Evolutionary conservation across 2,329 filamentous ascomycete species (phyloP), one percentile per base, ranked within the genome.

Genomic region (Calonectria naviculata): DNA sequence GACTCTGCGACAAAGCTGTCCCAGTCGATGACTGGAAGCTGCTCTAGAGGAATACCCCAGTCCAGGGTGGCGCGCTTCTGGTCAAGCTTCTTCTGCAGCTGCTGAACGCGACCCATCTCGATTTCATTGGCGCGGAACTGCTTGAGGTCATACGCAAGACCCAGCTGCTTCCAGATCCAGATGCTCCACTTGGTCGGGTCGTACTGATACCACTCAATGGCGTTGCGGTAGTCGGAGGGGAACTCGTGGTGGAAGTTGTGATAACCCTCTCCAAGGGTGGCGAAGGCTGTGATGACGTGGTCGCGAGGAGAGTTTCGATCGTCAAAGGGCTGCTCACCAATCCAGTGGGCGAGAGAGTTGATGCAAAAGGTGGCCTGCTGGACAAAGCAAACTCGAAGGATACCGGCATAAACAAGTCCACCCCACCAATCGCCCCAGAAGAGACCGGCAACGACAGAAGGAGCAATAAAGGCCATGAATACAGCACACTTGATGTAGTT

Each of bases 161-260:
- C 94, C 67, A 95, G 85, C 84, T 93, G 90, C 90, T 96, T 96
- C 92, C 93, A 95, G 70, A 88, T 80, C 91, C 91, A 94, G 87
- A 97, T 97, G 81, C 86, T 89, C 94, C 94, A 97, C 87, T 97
- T 97, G 83, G 94, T 97, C 60, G 94, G 94, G 83, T 97, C 94
- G 80, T 97, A 97, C 81, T 97, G 94, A 86, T 92, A 93, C 94
- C 94, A 97, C 84, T 95, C 89, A 78, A 97, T 96, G 73, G 94
- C 94, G 82, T 97, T 97, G 81, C 94, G 94, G 90, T 97, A 97
- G 84, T 97, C 94, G 13, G 94, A 96, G 67, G 94, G 94, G 85
- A 97, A 97, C 84, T 97, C 94, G 89, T 97, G 94, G 86, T 97
- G 94, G 89, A 97, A 97, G 89, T 97, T 97, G 89, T 97, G 94